phyloP scores from a whole-genome alignment of 305 asterid genomes.

The Fraxinus latifolia region DNA sequence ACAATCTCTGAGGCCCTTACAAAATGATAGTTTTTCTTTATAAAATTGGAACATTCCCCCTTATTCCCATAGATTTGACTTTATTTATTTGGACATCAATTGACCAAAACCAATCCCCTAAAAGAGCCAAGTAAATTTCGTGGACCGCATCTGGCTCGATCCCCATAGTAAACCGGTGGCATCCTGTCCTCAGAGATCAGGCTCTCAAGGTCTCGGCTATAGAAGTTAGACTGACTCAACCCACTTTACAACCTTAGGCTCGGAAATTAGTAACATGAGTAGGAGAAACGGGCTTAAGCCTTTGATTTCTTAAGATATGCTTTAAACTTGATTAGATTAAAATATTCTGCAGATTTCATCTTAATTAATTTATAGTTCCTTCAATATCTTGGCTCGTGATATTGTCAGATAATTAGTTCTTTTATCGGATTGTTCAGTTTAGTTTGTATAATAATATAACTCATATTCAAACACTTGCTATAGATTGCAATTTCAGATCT shows the following conservation, averaged over 20 bases:
- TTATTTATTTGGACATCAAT: constrained; percentile 20
- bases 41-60: constrained; percentile 44
- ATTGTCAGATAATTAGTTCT: constrained; percentile 23
- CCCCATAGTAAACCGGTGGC: neutral
- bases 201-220: neutral
- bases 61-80: constrained; percentile 23
- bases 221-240: neutral
- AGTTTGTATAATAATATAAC: neutral
- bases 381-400: constrained; percentile 28
- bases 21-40: constrained; percentile 34
- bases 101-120: neutral
- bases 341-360: constrained; percentile 10
- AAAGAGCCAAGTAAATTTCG: neutral
- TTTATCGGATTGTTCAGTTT: neutral
- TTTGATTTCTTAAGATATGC: constrained; percentile 13
- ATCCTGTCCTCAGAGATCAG: neutral
- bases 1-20: constrained; percentile 40
- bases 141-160: neutral
- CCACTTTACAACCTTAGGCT: neutral
- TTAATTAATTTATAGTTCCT: constrained; percentile 13
- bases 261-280: neutral
- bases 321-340: constrained; percentile 5
- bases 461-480: neutral
- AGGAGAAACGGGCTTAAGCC: constrained; percentile 15
- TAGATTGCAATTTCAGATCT: neutral